phyloP scores from a whole-genome alignment of 495 filamentous ascomycete genomes.

The Aspergillus affinis region DNA sequence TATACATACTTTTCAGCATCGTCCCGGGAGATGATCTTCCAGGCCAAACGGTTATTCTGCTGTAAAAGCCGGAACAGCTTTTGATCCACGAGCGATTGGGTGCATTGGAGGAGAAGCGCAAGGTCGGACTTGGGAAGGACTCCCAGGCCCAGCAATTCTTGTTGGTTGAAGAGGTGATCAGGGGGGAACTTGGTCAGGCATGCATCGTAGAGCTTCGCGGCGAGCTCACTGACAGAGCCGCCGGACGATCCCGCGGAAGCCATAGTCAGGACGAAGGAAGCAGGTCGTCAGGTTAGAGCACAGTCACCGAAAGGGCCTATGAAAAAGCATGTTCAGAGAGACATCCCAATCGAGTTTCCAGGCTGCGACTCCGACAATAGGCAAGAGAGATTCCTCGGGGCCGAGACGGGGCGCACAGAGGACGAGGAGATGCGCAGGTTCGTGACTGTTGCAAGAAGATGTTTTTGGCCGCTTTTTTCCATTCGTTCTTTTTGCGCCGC shows the following conservation, averaged over 20 bases:
- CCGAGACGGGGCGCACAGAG: background rate
- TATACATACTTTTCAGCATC: constrained; percentile 67
- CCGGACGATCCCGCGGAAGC: constrained; percentile 35
- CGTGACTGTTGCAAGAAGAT: constrained; percentile 24
- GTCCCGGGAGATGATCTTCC: constrained; percentile 64
- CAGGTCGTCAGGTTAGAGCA: constrained; percentile 14
- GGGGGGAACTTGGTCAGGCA: constrained; percentile 40
- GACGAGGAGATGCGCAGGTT: background rate
- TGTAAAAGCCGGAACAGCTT: constrained; percentile 63
- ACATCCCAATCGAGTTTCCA: constrained; percentile 9
- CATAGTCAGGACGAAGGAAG: constrained; percentile 24
- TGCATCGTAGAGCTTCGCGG: constrained; percentile 45
- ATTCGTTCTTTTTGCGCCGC: constrained; percentile 21
- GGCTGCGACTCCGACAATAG: background rate
- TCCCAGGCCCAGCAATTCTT: constrained; percentile 60
- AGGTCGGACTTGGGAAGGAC: constrained; percentile 62
- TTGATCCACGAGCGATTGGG: constrained; percentile 63
- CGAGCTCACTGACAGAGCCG: constrained; percentile 37
- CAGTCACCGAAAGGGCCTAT: constrained; percentile 26
- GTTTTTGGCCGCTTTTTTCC: constrained; percentile 35
- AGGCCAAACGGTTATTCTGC: constrained; percentile 56
- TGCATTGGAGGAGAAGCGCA: constrained; percentile 55
- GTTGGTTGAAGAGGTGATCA: constrained; percentile 61
- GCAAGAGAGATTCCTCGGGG: background rate
- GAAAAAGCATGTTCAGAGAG: constrained; percentile 33